Conservation (phyloP, 2,329 filamentous ascomycete genomes). For the Aspergillus eucalypticola region DNA sequence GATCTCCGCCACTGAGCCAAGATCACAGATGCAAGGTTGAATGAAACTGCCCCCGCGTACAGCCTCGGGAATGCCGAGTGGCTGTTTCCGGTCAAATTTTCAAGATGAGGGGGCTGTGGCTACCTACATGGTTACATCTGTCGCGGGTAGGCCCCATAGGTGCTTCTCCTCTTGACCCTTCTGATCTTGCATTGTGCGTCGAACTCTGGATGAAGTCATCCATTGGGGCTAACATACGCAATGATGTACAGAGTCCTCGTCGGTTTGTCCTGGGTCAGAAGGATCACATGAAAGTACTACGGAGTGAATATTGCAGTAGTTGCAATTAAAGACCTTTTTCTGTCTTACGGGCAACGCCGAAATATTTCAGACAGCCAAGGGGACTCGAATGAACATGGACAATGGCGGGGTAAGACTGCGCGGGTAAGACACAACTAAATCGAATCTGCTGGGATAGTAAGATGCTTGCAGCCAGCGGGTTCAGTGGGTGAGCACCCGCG, state of each 20-base stretch:
- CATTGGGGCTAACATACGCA: too few species aligned
- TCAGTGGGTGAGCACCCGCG: not conserved
- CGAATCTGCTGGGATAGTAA: not conserved
- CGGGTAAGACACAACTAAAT: not conserved
- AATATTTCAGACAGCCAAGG: not conserved
- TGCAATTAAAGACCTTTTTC: too few species aligned
- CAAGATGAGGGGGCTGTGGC: constrained; percentile 1
- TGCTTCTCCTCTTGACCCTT: not conserved
- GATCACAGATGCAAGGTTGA: not conserved
- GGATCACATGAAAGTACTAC: not conserved
- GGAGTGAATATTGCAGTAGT: too few species aligned
- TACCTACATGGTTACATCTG: not conserved
- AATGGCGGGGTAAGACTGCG: not conserved
- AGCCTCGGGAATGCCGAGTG: constrained; percentile 5
- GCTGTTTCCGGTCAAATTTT: constrained; percentile 2
- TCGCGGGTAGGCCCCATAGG: not conserved
- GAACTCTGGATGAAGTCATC: too few species aligned
- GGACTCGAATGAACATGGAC: not conserved
- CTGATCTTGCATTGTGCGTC: not conserved
- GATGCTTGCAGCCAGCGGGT: not conserved
- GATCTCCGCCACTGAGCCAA: not conserved
- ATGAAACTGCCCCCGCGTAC: not conserved
- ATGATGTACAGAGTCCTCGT: too few species aligned
- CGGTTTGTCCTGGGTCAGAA: not conserved
- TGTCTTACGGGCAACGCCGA: not conserved